These are phyloP conservation scores for Cyphellophora europaea DNA, from an alignment of 2,329 filamentous ascomycete genomes.

Conservation along the genomic window DNA sequence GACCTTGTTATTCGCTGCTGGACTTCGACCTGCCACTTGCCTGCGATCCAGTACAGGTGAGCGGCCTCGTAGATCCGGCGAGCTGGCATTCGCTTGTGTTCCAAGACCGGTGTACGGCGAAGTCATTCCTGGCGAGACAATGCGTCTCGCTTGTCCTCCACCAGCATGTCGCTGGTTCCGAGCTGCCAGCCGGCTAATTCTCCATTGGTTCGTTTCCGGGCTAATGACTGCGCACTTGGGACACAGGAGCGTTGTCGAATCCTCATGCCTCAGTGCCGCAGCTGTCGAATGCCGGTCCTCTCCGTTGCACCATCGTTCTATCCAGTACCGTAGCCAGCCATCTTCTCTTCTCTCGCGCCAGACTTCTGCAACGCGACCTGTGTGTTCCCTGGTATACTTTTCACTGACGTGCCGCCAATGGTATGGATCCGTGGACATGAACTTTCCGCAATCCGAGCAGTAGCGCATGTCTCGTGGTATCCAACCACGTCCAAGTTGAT, in stretches of 20 bases:
- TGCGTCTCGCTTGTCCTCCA: no score
- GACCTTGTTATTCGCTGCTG: background rate
- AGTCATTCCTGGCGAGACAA: background rate
- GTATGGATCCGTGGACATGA: background rate
- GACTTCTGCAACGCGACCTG: conserved; percentile 1
- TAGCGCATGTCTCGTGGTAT: conserved; percentile 2
- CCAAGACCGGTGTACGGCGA: background rate
- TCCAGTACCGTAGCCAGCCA: conserved; percentile 5
- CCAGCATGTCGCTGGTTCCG: background rate
- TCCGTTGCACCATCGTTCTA: conserved; percentile 4
- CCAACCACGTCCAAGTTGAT: conserved; percentile 3
- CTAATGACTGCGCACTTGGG: conserved; percentile 3
- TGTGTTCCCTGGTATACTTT: conserved; percentile 3
- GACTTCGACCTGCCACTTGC: background rate
- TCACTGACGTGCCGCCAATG: conserved; percentile 3
- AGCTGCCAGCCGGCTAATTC: background rate
- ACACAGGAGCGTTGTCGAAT: conserved; percentile 1
- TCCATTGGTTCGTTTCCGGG: conserved; percentile 3
- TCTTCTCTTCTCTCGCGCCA: conserved; percentile 3
- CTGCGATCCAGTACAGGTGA: background rate
- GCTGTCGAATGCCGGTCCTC: background rate
- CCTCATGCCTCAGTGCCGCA: conserved; percentile 1
- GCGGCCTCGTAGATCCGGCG: background rate
- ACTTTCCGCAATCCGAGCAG: conserved; percentile 4
- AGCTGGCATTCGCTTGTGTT: background rate